Evolutionary conservation across 163 green algal genomes (phyloP).

Genomic region (Chloromonas sp.): DNA sequence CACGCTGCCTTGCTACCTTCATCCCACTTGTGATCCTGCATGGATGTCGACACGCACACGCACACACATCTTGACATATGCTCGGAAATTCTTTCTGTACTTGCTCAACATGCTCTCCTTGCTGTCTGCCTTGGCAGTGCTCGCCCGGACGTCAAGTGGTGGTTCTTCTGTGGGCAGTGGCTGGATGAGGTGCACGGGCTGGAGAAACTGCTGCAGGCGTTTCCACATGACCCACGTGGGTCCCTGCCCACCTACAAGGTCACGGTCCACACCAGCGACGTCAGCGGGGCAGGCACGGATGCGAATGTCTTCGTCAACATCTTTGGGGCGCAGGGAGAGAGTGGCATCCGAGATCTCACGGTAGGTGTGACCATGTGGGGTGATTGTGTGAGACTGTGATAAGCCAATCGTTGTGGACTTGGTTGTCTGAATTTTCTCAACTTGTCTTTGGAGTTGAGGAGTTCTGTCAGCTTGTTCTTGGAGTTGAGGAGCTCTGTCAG

Average conservation of each 20-base stretch:
- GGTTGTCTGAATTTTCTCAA: too few relatives aligned
- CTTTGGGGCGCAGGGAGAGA: slow-evolving; percentile 14
- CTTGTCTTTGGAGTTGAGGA: too few relatives aligned
- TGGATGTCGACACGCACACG: too few relatives aligned
- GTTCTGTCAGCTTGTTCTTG: too few relatives aligned
- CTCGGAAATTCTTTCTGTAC: too few relatives aligned
- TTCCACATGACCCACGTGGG: slow-evolving; percentile 26
- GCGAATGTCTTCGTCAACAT: slow-evolving; percentile 52
- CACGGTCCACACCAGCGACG: slow-evolving; percentile 37
- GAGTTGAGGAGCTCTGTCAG: too few relatives aligned
- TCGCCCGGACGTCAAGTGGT: slow-evolving; percentile 17
- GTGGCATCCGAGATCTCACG: slow-evolving; percentile 25
- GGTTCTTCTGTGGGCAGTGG: slow-evolving; percentile 47
- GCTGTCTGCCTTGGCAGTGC: background rate
- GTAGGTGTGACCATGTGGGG: background rate
- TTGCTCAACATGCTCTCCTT: too few relatives aligned
- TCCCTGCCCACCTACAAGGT: slow-evolving; percentile 32
- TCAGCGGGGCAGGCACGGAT: slow-evolving; percentile 50
- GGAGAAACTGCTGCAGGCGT: slow-evolving; percentile 27
- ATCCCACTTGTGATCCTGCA: too few relatives aligned
- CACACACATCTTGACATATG: too few relatives aligned
- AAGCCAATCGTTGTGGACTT: too few relatives aligned
- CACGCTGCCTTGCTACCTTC: too few relatives aligned
- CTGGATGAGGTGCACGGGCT: slow-evolving; percentile 29
- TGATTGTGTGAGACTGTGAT: too few relatives aligned